A percentile compares a stretch with the other conserved stretches of the same genome.
These are phyloP conservation scores for Barbatosphaeria neglecta DNA, from an alignment of 495 filamentous ascomycete genomes.

Conservation along the genomic window DNA sequence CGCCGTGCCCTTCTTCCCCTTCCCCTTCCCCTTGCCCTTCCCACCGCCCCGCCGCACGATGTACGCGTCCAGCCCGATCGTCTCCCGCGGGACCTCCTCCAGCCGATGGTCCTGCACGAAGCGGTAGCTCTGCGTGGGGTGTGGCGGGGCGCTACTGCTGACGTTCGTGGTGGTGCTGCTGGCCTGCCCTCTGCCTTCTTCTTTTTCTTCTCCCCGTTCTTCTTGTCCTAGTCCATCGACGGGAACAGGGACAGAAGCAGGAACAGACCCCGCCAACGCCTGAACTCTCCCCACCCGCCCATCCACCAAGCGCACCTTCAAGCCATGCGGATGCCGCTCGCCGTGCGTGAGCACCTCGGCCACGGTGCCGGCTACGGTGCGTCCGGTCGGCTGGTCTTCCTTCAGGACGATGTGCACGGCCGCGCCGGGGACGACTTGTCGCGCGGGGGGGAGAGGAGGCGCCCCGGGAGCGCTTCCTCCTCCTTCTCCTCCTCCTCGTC, in stretches of 20 bases:
- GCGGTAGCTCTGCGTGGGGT: too few relatives aligned
- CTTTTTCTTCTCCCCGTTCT: too few relatives aligned
- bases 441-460: too few relatives aligned
- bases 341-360: slow-evolving; percentile 53
- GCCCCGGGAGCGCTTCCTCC: too few relatives aligned
- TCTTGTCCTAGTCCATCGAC: too few relatives aligned
- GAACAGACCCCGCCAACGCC: slow-evolving; percentile 36
- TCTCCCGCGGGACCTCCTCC: slow-evolving; percentile 5
- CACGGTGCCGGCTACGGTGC: slow-evolving; percentile 50
- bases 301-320: slow-evolving; percentile 60
- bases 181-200: neutral
- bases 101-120: too few relatives aligned
- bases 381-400: slow-evolving; percentile 56
- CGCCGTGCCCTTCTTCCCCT: slow-evolving; percentile 6
- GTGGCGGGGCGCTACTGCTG: too few relatives aligned
- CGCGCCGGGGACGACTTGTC: slow-evolving; percentile 44
- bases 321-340: slow-evolving; percentile 54
- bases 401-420: slow-evolving; percentile 60
- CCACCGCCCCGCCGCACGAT: slow-evolving; percentile 16
- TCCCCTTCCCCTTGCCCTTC: slow-evolving; percentile 21
- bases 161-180: neutral
- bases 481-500: too few relatives aligned
- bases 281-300: slow-evolving; percentile 62
- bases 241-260: too few relatives aligned
- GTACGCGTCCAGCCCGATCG: slow-evolving; percentile 30